Evolutionary conservation across 768 basidiomycete species (phyloP), one percentile per base, ranked within the genome.

Genomic region (Tulasnella calospora): DNA sequence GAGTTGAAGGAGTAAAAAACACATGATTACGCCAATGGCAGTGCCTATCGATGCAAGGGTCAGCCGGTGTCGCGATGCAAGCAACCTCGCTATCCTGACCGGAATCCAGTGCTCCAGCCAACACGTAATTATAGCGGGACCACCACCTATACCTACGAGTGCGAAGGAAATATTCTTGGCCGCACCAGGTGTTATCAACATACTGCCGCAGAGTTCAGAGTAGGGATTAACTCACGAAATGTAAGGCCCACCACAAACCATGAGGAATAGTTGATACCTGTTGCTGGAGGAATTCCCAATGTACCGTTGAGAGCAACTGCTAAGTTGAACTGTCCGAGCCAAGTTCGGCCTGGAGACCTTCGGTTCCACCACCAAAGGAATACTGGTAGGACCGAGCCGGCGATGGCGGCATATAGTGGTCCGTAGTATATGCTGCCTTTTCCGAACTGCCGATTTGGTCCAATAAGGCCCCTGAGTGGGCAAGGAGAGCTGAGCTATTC

Each of bases 111-210:
- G 84, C 87, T 0, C 86, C 86, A 15, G 85, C 84, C 0, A 87
- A 82, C 40, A 87, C 83, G 80, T 88, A 88, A 79, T 87, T 88
- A 84, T 85, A 88, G 84, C 87, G 87, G n/a, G 85, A 85, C 87
- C 87, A 88, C 87, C 86, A 87, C 7, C 84, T 83, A 81, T 87
- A 88, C 69, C 82, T 79, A 1, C 82, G 81, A n/a, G 85, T 83
- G 9, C 88, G 84, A 12, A 87, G 74, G 73, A 84, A 78, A 80
- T 85, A 88, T 80, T 88, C 85, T 86, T 81, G 23, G 21, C n/a
- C 51, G 51, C 17, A 38, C 0, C 0, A 4, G 67, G 12, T n/a
- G 15, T 23, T 23, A 51, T 51, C 23, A 51, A 19, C 33, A 19
- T 33, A 47, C 5, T 27, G 57, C 73, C n/a, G 10, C n/a, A 19